A percentile compares a stretch with the other conserved stretches of the same genome.
These are phyloP conservation scores for Boechera retrofracta DNA, from an alignment of 345 rosid genomes.

Conservation along the genomic window DNA sequence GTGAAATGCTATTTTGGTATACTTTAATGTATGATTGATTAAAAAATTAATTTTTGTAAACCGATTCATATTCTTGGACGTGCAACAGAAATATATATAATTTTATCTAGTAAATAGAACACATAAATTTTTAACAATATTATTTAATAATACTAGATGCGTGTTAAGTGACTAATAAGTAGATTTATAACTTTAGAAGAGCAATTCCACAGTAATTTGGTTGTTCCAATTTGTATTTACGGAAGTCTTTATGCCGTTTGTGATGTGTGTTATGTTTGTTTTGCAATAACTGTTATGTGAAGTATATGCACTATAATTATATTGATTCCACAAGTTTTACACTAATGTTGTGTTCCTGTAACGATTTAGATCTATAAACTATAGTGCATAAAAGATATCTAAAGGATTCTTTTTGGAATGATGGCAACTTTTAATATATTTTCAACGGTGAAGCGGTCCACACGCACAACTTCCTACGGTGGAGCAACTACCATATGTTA, in stretches of 20 bases:
- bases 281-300: neutral
- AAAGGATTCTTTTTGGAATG: constrained; percentile 28
- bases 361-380: constrained; percentile 10
- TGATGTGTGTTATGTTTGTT: neutral
- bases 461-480: constrained; percentile 48
- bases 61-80: neutral
- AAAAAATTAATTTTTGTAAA: neutral
- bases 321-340: constrained; percentile 12
- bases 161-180: neutral
- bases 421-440: constrained; percentile 35
- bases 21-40: too few relatives aligned
- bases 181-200: neutral
- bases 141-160: neutral
- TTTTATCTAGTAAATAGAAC: neutral
- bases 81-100: neutral
- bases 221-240: neutral
- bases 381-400: constrained; percentile 37
- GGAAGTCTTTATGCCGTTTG: neutral
- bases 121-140: neutral
- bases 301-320: too few relatives aligned
- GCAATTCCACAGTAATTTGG: neutral
- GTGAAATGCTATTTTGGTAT: too few relatives aligned
- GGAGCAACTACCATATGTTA: constrained; percentile 46
- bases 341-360: constrained; percentile 9
- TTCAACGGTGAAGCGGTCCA: constrained; percentile 49